Evolutionary conservation across 257 asterid species (phyloP), one percentile per base, ranked within the genome.

Genomic region (Anisodus acutangulus): DNA sequence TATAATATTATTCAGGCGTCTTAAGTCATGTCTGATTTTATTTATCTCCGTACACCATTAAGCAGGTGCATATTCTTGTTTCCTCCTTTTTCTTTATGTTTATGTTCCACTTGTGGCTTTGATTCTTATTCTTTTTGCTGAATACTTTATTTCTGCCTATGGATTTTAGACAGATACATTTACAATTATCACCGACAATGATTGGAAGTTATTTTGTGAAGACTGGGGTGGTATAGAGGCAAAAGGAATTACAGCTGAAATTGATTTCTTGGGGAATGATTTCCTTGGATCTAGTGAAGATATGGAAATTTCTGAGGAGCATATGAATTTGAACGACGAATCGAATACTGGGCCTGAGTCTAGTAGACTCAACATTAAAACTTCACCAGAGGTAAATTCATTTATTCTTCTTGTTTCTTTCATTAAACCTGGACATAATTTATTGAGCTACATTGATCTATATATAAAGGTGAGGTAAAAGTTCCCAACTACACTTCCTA

Each of bases 131-230:
- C 15, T 53, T 15, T 53, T 78, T 58, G 84, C 39, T 60, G 79
- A 84, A 31, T 84, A 58, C 68, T n/a, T 45, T 37, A 55, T 59
- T 83, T 58, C 13, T 67, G 63, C 39, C 81, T 53, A 80, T 83
- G 58, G 82, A 83, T 85, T 87, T 87, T 87, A 96, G 99, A 85
- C 95, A 85, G 98, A 92, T 74, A 92, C 86, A 84, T 87, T 96
- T 55, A 90, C 97, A 63, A 76, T 96, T 66, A 85, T 96, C 83
- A 49, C 90, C 60, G 97, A 91, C 91, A 91, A 93, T 85, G 99
- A 96, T 81, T 96, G 99, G 99, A 93, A 89, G 82, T 88, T 88
- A 64, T 92, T 96, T 80, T 92, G 99, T 85, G 95, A 93, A 90
- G 97, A 91, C 69, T 96, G 98, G 98, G 97, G 94, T 91, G 95